Percentiles rank a stretch among this genome's conserved stretches.
These are phyloP conservation scores for Ophiostoma tasmaniense DNA, from an alignment of 2,329 filamentous ascomycete species.

Conservation along the genomic window DNA sequence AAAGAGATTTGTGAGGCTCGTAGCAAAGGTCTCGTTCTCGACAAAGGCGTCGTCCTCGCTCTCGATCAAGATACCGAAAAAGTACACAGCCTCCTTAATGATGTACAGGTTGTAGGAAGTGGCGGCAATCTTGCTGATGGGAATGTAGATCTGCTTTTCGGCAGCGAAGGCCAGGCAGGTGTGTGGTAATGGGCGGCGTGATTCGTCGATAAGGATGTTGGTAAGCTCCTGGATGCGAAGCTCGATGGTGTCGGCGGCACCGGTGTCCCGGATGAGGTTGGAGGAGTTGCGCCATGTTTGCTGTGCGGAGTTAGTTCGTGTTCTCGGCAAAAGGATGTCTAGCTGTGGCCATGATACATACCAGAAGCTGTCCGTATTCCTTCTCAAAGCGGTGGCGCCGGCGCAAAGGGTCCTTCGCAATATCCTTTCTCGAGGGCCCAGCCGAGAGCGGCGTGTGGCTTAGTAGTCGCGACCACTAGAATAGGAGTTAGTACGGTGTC, in stretches of 20 bases:
- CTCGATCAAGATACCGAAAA: conserved; percentile 89
- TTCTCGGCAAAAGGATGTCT: neutral
- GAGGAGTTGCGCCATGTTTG: conserved; percentile 54
- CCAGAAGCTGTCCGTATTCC: conserved; percentile 55
- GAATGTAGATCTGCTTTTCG: conserved; percentile 78
- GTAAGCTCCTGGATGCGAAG: conserved; percentile 55
- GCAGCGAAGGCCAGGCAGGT: conserved; percentile 84
- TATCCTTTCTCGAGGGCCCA: conserved; percentile 48
- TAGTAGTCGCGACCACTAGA: conserved; percentile 59
- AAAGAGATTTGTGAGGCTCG: conserved; percentile 78
- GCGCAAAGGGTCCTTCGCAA: conserved; percentile 53
- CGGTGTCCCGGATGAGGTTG: conserved; percentile 51
- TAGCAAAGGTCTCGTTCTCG: conserved; percentile 75
- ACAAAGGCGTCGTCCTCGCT: conserved; percentile 94
- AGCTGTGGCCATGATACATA: conserved; percentile 27
- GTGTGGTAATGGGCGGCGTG: conserved; percentile 77
- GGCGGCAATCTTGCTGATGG: conserved; percentile 80
- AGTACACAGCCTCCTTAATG: conserved; percentile 71
- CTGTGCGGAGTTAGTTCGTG: conserved; percentile 24
- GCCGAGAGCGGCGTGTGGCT: conserved; percentile 52
- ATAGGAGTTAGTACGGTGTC: conserved; percentile 5
- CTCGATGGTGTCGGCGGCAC: conserved; percentile 55
- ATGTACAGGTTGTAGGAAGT: conserved; percentile 78
- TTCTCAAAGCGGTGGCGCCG: conserved; percentile 59
- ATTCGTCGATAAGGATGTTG: conserved; percentile 77